Conservation (phyloP, 345 rosid species). For the Triadica sebifera region DNA sequence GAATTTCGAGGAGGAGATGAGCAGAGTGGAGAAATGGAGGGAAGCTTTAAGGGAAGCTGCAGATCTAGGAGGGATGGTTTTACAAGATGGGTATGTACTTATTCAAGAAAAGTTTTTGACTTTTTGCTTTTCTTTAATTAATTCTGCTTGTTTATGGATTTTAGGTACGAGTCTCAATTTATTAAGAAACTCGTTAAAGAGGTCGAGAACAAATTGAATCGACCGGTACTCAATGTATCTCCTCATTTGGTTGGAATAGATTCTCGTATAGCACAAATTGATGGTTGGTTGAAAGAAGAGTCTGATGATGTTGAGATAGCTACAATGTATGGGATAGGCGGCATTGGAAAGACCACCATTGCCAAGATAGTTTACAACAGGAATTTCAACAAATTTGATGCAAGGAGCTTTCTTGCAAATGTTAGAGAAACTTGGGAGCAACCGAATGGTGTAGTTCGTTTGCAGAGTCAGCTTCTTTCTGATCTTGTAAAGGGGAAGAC, state of each 20-base stretch:
- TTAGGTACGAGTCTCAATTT: constrained; percentile 15
- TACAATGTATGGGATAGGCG: constrained; percentile 31
- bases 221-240: constrained; percentile 17
- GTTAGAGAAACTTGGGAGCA: constrained; percentile 21
- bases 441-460: constrained; percentile 11
- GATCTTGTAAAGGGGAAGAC: constrained; percentile 13
- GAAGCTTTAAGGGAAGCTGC: constrained; percentile 16
- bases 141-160: background rate
- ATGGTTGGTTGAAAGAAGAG: constrained; percentile 24
- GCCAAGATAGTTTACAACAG: constrained; percentile 24
- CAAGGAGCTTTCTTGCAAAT: constrained; percentile 26
- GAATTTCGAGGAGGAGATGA: background rate
- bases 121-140: background rate
- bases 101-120: background rate
- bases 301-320: constrained; percentile 25
- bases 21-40: constrained; percentile 7
- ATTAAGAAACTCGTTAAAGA: constrained; percentile 10
- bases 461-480: constrained; percentile 30
- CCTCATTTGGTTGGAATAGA: constrained; percentile 27
- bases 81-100: constrained; percentile 18
- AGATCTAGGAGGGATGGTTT: constrained; percentile 6
- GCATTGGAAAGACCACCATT: constrained; percentile 26
- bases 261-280: constrained; percentile 2
- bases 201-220: constrained; percentile 10
- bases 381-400: constrained; percentile 25